These are phyloP conservation scores for Termitomyces sp. DNA, from an alignment of 768 basidiomycete species.

Conservation along the genomic window DNA sequence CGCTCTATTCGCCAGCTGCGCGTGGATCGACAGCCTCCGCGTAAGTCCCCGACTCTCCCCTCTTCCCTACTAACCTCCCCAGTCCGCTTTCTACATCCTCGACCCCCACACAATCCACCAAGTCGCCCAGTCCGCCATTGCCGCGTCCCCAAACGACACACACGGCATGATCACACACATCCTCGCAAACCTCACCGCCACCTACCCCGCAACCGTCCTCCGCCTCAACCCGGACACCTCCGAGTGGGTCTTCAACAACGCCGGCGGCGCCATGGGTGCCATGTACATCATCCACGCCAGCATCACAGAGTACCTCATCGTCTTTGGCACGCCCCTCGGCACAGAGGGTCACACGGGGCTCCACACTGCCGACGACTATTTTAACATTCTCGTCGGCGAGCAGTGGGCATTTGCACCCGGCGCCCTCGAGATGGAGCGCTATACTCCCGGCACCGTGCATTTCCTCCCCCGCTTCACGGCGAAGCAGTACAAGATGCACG, in stretches of 20 bases:
- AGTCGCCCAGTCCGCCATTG: conserved; percentile 71
- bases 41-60: conserved; percentile 23
- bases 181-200: conserved; percentile 68
- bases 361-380: conserved; percentile 97
- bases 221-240: conserved; percentile 49
- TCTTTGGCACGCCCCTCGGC: conserved; percentile 94
- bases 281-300: conserved; percentile 98
- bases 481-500: conserved; percentile 98
- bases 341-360: conserved; percentile 95
- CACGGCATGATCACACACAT: conserved; percentile 77
- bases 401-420: conserved; percentile 92
- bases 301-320: conserved; percentile 94
- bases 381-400: conserved; percentile 90
- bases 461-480: conserved; percentile 74
- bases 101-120: conserved; percentile 67
- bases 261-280: conserved; percentile 95
- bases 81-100: conserved; percentile 75
- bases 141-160: conserved; percentile 56
- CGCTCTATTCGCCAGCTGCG: conserved; percentile 32
- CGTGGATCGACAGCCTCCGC: conserved; percentile 60
- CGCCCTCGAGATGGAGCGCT: conserved; percentile 77
- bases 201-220: conserved; percentile 57
- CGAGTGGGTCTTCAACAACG: conserved; percentile 97
- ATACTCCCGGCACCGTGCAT: conserved; percentile 81
- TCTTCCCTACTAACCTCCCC: background rate